A percentile compares a stretch with the other conserved stretches of the same genome.
phyloP scores from a whole-genome alignment of 768 basidiomycete species.

The Agrocybe chaxingu region DNA sequence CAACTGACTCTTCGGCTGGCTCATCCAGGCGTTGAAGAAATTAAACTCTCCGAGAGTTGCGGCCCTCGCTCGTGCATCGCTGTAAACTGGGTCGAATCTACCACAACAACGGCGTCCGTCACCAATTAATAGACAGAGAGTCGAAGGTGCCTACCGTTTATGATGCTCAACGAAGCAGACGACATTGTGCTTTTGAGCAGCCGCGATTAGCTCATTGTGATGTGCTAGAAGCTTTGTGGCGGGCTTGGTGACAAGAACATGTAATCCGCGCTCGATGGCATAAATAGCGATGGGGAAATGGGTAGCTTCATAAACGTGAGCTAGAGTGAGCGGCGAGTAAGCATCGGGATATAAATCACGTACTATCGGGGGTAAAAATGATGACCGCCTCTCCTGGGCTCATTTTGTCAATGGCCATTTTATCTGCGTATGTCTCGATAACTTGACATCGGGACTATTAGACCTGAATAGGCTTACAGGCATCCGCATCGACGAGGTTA shows the following conservation, averaged over 20 bases:
- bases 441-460: background rate
- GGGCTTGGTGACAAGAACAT: constrained; percentile 92
- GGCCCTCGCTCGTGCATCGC: constrained; percentile 81
- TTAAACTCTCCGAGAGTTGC: constrained; percentile 84
- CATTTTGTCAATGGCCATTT: constrained; percentile 73
- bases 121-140: background rate
- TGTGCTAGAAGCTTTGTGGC: constrained; percentile 84
- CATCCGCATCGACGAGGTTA: constrained; percentile 66
- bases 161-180: constrained; percentile 95
- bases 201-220: constrained; percentile 73
- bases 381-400: constrained; percentile 85
- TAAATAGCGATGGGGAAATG: constrained; percentile 84
- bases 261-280: constrained; percentile 80
- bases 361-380: constrained; percentile 90
- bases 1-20: constrained; percentile 91
- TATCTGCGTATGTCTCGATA: constrained; percentile 49
- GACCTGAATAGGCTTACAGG: constrained; percentile 53
- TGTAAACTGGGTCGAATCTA: constrained; percentile 88
- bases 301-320: constrained; percentile 47
- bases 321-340: background rate
- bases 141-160: constrained; percentile 54
- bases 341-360: constrained; percentile 20
- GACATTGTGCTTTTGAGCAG: constrained; percentile 76
- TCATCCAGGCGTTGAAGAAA: constrained; percentile 98
- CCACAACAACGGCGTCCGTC: background rate